Percentiles rank a stretch among this genome's conserved stretches.
Evolutionary conservation across 495 filamentous ascomycete genomes (phyloP).

Genomic region (Usnea hakonensis): DNA sequence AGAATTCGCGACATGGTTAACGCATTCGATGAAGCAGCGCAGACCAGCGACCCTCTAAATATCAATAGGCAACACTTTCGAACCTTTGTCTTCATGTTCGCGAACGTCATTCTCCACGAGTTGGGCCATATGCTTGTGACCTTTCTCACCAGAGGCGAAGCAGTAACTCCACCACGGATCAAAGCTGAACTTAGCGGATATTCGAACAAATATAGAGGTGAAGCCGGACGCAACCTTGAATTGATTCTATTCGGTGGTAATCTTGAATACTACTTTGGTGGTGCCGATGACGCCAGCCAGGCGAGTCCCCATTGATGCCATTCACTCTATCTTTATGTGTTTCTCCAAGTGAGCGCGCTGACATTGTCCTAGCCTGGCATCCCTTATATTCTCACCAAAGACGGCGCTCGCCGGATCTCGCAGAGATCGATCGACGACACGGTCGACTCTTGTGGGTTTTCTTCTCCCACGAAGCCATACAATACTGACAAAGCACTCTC

Average conservation of each 20-base stretch:
- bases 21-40: neutral
- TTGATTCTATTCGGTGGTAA: neutral
- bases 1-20: neutral
- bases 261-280: neutral
- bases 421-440: neutral
- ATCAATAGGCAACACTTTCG: neutral
- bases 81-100: neutral
- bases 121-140: neutral
- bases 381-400: neutral
- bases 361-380: neutral
- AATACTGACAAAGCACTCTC: neutral
- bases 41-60: neutral
- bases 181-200: neutral
- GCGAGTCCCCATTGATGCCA: neutral
- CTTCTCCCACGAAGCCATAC: neutral
- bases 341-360: neutral
- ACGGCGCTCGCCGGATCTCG: neutral
- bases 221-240: neutral
- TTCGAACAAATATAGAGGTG: neutral
- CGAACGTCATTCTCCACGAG: neutral
- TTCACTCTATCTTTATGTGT: too few species aligned
- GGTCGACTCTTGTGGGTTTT: neutral
- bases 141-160: neutral
- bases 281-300: neutral
- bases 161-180: neutral